phyloP scores from a whole-genome alignment of 495 filamentous ascomycete species.

The Penicillium arizonense region DNA sequence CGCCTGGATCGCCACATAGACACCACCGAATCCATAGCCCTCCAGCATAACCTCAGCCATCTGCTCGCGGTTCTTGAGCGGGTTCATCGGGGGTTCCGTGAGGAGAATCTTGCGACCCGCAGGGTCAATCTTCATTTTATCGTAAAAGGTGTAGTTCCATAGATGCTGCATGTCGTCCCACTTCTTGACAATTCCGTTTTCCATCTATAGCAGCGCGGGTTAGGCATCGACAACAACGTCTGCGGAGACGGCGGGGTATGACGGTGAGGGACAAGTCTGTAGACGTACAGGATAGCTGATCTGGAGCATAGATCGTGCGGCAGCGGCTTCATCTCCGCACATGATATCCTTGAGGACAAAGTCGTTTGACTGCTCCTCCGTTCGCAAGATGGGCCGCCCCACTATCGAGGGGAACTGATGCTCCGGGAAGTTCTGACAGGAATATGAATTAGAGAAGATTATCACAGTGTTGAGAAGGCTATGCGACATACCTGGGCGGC shows the following conservation, averaged over 20 bases:
- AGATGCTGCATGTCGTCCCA: slow-evolving; percentile 99
- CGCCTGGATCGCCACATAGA: slow-evolving; percentile 98
- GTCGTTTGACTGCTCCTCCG: slow-evolving; percentile 79
- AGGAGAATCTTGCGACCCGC: slow-evolving; percentile 95
- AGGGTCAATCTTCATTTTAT: slow-evolving; percentile 92
- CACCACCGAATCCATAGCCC: slow-evolving; percentile 90
- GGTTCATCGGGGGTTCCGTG: slow-evolving; percentile 98
- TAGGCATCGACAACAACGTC: slow-evolving; percentile 27
- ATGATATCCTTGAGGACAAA: slow-evolving; percentile 98
- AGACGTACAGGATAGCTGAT: slow-evolving; percentile 84
- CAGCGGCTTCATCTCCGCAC: slow-evolving; percentile 98
- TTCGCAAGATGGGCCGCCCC: slow-evolving; percentile 93
- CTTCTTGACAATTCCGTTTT: slow-evolving; percentile 97
- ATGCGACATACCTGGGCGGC: slow-evolving; percentile 67
- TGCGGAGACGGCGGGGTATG: slow-evolving; percentile 25
- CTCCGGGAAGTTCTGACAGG: slow-evolving; percentile 88
- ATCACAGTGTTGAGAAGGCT: neutral
- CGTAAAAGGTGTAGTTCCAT: slow-evolving; percentile 98
- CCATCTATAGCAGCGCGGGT: slow-evolving; percentile 63
- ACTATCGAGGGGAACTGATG: slow-evolving; percentile 98
- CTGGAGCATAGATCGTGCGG: slow-evolving; percentile 93
- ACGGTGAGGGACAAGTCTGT: slow-evolving; percentile 11
- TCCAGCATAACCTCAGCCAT: slow-evolving; percentile 99
- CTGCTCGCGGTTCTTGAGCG: slow-evolving; percentile 88
- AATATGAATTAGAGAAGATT: slow-evolving; percentile 10